These are phyloP conservation scores for Trichophyton simii DNA, from an alignment of 2,329 filamentous ascomycete species.

Conservation along the genomic window DNA sequence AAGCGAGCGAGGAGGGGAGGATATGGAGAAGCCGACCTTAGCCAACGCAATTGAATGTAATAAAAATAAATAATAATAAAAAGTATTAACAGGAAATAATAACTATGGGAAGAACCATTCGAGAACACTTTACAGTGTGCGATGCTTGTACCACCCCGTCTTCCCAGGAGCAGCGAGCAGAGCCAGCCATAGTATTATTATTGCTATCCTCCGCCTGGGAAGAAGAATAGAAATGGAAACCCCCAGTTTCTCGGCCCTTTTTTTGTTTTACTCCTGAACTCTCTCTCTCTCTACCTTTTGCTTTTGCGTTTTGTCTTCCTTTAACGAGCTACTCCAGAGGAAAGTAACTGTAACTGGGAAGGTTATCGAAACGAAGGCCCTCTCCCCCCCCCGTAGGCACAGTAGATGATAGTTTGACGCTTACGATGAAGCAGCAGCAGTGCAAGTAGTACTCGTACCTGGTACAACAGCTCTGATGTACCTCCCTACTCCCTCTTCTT, in stretches of 20 bases:
- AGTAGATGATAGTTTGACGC: no score
- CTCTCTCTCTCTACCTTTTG: background rate
- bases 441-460: background rate
- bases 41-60: no score
- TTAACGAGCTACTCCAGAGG: no score
- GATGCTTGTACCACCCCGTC: background rate
- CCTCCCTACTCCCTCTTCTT: slow-evolving; percentile 11
- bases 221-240: no score
- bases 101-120: background rate
- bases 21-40: background rate
- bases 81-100: no score
- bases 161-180: background rate
- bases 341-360: background rate
- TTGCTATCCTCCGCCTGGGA: background rate
- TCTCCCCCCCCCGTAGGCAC: no score
- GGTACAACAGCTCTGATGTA: background rate
- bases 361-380: background rate
- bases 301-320: background rate
- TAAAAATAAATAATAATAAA: no score
- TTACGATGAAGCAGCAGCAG: no score
- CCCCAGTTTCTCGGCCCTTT: background rate
- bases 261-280: background rate
- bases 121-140: background rate
- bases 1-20: background rate
- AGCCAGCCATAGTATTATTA: no score